Base-by-base conservation (phyloP, 1,139 yeast species). In the Kodamaea sp. region DNA sequence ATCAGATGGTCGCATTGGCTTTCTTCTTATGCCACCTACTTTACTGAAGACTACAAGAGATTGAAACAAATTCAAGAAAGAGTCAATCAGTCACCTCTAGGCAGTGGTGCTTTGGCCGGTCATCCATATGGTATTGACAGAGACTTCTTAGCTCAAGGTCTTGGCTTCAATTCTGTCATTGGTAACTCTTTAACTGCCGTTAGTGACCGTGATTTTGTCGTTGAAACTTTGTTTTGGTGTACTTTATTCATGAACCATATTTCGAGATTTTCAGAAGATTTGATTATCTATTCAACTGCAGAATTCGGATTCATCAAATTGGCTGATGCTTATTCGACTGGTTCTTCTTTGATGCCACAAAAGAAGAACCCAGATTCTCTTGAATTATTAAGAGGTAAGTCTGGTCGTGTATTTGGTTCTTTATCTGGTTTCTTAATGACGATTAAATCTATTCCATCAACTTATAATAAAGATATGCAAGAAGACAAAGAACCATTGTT, bases 1-100 rank as follows among this genome's bases (percentile, higher is more conserved):
- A 92, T 92, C 58, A 81, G 99, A 67, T 92, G 99, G 99, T 74
- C 97, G 1, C 99, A 92, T 62, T 90, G 97, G 96, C 72, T 92
- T 50, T 81, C 94, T 49, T 83, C 89, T 55, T 92, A 92, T 57
- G 97, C 97, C 31, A 92, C 97, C 3, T 92, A 89, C 62, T 84
- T 94, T 62, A 78, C 90, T 9, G 90, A 88, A 57, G 99, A 92
- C 59, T 81, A 84, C 65, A 79, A 86, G 58, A 79, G 98, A 60
- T 74, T 94, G 53, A 68, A 77, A 49, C 94, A 92, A 65, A 75
- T 92, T 38, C 77, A 84, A 50, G 81, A 71, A 44, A 81, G 98
- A 63, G 81, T 89, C 42, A 94, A 94, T 62, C 79, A 77, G 51
- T 83, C 89, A 32, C 99, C 99, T 31, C 74, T 92, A 46, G 99